A percentile compares a stretch with the other conserved stretches of the same genome.
These are phyloP conservation scores for Fusarium circinatum DNA, from an alignment of 2,329 filamentous ascomycete species.

Conservation along the genomic window DNA sequence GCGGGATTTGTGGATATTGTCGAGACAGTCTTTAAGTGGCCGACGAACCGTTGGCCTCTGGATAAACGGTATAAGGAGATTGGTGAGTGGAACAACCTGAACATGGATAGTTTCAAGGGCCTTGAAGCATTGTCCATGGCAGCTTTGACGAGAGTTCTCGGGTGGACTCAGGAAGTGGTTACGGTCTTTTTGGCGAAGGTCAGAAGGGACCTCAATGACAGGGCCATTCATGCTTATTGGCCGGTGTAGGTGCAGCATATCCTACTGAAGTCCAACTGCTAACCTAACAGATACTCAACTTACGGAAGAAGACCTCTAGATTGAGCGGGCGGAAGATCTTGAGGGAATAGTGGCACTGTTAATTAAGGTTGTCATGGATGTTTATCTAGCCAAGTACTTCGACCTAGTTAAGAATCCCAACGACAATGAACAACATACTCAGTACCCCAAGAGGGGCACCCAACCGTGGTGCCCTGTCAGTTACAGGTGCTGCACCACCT, in stretches of 20 bases:
- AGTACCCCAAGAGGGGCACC: not conserved
- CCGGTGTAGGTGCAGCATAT: slow-evolving; percentile 7
- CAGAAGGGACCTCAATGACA: slow-evolving; percentile 25
- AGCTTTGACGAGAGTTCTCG: slow-evolving; percentile 13
- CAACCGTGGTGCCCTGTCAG: not conserved
- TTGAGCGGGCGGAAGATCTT: not conserved
- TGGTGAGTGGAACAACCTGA: slow-evolving; percentile 23
- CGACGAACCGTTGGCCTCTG: slow-evolving; percentile 23
- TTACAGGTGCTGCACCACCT: not conserved
- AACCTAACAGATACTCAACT: slow-evolving; percentile 16
- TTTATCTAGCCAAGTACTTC: not conserved
- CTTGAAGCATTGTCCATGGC: slow-evolving; percentile 27
- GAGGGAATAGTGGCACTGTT: not conserved
- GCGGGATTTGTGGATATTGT: slow-evolving; percentile 26
- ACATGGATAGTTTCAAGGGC: slow-evolving; percentile 22
- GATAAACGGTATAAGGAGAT: slow-evolving; percentile 34
- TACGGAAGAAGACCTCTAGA: not conserved
- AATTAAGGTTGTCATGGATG: not conserved
- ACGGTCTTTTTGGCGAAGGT: slow-evolving; percentile 17
- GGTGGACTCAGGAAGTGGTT: slow-evolving; percentile 23
- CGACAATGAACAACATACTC: not conserved
- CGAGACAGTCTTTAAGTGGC: slow-evolving; percentile 33
- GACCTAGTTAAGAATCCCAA: not conserved
- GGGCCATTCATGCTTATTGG: slow-evolving; percentile 35
- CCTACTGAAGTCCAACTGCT: not conserved